Conservation (phyloP, 169 alveolate species). For the Plasmodium sp. region DNA sequence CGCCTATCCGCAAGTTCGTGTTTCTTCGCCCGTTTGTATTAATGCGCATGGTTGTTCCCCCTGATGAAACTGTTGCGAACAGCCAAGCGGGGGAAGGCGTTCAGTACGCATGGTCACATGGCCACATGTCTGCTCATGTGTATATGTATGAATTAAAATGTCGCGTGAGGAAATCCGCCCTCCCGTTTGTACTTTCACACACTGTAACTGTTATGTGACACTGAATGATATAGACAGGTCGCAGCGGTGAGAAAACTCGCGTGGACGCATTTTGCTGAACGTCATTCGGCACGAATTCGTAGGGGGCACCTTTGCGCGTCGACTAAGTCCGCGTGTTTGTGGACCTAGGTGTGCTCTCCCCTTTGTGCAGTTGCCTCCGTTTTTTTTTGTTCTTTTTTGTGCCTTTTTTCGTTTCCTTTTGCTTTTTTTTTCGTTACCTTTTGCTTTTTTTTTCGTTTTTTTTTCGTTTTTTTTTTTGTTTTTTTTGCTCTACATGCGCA, state of each 20-base stretch:
- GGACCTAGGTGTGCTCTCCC: not conserved
- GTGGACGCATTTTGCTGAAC: not conserved
- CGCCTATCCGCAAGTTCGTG: not conserved
- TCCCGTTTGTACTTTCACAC: not conserved
- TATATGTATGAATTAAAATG: not conserved
- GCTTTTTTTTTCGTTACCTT: not conserved
- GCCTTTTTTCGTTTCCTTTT: not conserved
- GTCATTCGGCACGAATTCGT: not conserved
- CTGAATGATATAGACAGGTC: not conserved
- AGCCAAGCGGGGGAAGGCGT: not conserved
- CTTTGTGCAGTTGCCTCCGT: not conserved
- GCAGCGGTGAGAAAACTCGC: not conserved
- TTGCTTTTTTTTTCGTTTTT: not conserved
- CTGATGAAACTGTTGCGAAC: not conserved
- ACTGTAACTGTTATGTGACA: not conserved
- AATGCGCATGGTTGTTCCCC: not conserved
- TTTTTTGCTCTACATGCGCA: not conserved
- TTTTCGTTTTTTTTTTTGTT: not conserved
- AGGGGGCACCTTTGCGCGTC: not conserved
- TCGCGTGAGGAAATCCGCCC: not conserved
- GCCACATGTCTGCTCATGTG: not conserved
- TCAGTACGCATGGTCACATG: not conserved
- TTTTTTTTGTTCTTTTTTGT: not conserved
- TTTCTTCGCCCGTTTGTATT: not conserved
- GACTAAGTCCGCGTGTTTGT: not conserved